phyloP scores from a whole-genome alignment of 2,329 filamentous ascomycete species.

The Colletotrichum tropicale region DNA sequence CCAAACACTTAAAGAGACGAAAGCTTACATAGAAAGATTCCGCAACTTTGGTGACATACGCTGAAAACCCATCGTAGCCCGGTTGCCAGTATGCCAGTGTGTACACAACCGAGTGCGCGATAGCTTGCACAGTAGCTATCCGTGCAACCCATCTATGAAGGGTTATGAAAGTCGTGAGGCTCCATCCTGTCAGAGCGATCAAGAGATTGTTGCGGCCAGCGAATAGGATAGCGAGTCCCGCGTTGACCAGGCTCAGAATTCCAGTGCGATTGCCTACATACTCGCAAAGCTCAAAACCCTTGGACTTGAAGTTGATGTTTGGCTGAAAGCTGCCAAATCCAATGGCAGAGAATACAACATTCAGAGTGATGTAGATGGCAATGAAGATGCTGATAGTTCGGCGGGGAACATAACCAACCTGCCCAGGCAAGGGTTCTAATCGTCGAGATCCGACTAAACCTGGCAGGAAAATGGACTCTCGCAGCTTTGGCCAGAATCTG shows the following conservation, averaged over 20 bases:
- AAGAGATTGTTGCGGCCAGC: conserved; percentile 39
- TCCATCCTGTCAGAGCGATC: conserved; percentile 39
- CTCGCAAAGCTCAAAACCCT: conserved; percentile 30
- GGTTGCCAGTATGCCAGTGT: conserved; percentile 25
- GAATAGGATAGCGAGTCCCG: conserved; percentile 36
- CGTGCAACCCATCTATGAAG: conserved; percentile 39
- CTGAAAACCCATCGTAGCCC: not conserved
- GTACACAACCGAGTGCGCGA: conserved; percentile 35
- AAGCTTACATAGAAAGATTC: not conserved
- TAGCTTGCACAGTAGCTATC: conserved; percentile 26
- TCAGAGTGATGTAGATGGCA: conserved; percentile 34
- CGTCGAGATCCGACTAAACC: conserved; percentile 25
- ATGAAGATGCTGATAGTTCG: conserved; percentile 49
- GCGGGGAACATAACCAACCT: conserved; percentile 38
- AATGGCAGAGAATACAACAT: conserved; percentile 39
- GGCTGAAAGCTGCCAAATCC: conserved; percentile 28
- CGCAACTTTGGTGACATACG: not conserved
- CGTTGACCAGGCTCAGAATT: conserved; percentile 36
- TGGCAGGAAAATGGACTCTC: conserved; percentile 26
- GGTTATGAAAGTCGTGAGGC: conserved; percentile 37
- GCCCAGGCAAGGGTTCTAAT: conserved; percentile 23
- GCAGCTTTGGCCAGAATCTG: conserved; percentile 10
- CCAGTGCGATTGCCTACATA: conserved; percentile 38
- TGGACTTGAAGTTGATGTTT: conserved; percentile 21
- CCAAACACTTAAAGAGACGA: not conserved